These are phyloP conservation scores for Puccinia horiana DNA, from an alignment of 1,284 basidiomycete genomes.

Conservation along the genomic window DNA sequence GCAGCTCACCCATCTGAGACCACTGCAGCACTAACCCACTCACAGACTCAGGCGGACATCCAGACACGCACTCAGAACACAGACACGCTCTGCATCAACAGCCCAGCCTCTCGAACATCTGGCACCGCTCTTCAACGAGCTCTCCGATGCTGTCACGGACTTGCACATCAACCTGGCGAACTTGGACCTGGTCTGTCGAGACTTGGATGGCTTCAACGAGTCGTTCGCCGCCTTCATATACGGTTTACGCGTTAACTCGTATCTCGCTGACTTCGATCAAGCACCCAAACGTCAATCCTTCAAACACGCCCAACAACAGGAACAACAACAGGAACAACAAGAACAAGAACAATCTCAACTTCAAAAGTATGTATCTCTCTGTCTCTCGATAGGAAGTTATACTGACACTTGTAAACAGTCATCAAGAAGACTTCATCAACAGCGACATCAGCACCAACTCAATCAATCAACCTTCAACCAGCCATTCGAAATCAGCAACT, in stretches of 20 bases:
- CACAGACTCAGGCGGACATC: no score
- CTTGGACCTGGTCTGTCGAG: constrained; percentile 12
- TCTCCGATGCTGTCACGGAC: constrained; percentile 25
- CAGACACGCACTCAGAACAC: constrained; percentile 29
- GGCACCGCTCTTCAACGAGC: constrained; percentile 14
- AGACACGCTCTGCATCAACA: neutral
- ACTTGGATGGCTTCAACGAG: constrained; percentile 39
- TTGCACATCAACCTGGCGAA: constrained; percentile 15
- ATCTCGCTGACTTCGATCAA: constrained; percentile 34
- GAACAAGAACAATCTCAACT: constrained; percentile 3
- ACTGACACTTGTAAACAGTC: no score
- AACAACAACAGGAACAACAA: neutral
- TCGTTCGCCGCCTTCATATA: constrained; percentile 31
- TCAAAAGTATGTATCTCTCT: neutral
- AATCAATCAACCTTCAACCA: neutral
- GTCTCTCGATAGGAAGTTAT: no score
- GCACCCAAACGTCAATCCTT: constrained; percentile 19
- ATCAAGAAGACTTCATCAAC: no score
- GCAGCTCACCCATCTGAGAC: no score
- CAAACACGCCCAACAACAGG: neutral
- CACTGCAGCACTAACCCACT: no score
- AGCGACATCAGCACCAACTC: neutral
- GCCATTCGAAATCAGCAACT: neutral
- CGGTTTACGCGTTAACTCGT: constrained; percentile 32
- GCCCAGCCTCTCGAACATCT: constrained; percentile 7